phyloP scores from a whole-genome alignment of 2,329 filamentous ascomycete genomes.

The Calonectria hongkongensis region DNA sequence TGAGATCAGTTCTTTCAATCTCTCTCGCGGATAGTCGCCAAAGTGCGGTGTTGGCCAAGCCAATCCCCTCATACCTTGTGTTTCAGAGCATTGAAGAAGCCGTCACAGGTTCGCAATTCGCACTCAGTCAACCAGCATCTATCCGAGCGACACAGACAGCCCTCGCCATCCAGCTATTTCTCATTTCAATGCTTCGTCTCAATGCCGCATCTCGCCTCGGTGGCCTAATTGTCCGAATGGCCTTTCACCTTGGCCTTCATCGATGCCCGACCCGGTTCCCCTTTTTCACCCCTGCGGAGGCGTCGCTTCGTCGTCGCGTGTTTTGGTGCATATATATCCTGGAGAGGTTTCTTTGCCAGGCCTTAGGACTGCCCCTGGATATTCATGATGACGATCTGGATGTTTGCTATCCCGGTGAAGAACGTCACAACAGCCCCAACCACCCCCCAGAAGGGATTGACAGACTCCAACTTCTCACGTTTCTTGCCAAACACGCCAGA shows the following conservation, averaged over 20 bases:
- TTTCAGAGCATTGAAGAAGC: constrained; percentile 70
- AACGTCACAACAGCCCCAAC: constrained; percentile 60
- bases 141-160: constrained; percentile 70
- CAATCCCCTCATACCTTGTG: constrained; percentile 65
- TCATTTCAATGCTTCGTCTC: constrained; percentile 73
- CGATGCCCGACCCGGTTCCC: constrained; percentile 72
- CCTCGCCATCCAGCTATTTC: constrained; percentile 71
- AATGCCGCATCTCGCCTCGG: constrained; percentile 75
- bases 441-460: constrained; percentile 45
- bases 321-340: constrained; percentile 76
- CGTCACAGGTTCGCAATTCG: constrained; percentile 68
- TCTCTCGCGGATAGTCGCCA: constrained; percentile 72
- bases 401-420: constrained; percentile 72
- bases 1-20: constrained; percentile 71
- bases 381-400: constrained; percentile 75
- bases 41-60: constrained; percentile 48
- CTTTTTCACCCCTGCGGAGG: constrained; percentile 68
- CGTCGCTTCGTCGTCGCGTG: constrained; percentile 68
- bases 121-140: constrained; percentile 68
- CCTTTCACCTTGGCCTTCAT: constrained; percentile 75
- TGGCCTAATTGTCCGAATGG: constrained; percentile 72
- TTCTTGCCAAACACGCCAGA: constrained; percentile 67
- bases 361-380: constrained; percentile 72
- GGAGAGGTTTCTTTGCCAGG: constrained; percentile 74
- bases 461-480: constrained; percentile 61